phyloP scores from a whole-genome alignment of 106 monocot genomes.

The Acanthochlamys bracteata region DNA sequence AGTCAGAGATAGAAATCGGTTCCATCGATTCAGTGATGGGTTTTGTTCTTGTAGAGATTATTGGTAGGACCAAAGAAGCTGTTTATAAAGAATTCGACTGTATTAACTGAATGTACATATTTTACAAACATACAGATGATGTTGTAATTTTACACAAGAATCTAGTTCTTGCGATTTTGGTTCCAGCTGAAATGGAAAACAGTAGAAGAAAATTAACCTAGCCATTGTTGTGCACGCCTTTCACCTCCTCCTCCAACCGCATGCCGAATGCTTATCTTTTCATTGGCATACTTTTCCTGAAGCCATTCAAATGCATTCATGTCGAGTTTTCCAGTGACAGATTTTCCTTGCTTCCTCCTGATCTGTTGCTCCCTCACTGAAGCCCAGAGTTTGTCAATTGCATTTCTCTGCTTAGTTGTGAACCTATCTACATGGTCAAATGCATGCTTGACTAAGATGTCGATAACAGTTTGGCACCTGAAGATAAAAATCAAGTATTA shows the following conservation, averaged over 20 bases:
- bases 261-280: constrained; percentile 86
- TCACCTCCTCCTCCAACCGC: constrained; percentile 77
- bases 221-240: constrained; percentile 71
- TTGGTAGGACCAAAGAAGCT: no score
- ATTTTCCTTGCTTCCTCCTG: constrained; percentile 87
- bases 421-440: constrained; percentile 61
- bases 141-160: no score
- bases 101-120: not conserved
- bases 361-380: constrained; percentile 84
- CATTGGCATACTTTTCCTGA: constrained; percentile 78
- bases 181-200: not conserved
- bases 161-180: no score
- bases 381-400: constrained; percentile 77
- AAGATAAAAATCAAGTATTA: not conserved
- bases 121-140: not conserved
- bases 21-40: constrained; percentile 45
- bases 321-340: constrained; percentile 84
- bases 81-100: not conserved
- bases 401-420: constrained; percentile 64
- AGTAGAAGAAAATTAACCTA: constrained; percentile 34
- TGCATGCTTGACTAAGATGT: constrained; percentile 87
- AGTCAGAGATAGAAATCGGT: constrained; percentile 52
- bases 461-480: constrained; percentile 94
- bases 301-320: constrained; percentile 88
- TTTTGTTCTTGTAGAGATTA: constrained; percentile 39